Evolutionary conservation across 208 protist species (phyloP).

Genomic region (Acanthamoeba sp.): DNA sequence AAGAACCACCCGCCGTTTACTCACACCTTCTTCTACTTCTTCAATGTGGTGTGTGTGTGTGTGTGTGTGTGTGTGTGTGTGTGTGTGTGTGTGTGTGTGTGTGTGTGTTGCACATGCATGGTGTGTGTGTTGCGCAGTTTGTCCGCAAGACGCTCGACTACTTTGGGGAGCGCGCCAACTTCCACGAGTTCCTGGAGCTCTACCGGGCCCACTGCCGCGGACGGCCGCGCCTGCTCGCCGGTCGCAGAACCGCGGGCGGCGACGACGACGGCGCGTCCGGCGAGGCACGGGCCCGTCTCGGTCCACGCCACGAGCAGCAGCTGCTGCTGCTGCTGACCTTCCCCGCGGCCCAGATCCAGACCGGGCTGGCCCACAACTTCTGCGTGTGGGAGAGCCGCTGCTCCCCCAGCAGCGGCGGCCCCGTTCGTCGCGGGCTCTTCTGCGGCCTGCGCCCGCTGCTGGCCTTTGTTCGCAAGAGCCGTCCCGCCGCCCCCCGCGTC

Average conservation of each 20-base stretch:
- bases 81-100: too few relatives aligned
- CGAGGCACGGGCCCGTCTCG: too few relatives aligned
- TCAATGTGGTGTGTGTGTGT: too few relatives aligned
- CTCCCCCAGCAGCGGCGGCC: not conserved
- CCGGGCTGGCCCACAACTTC: not conserved
- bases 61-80: too few relatives aligned
- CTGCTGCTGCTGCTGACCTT: not conserved
- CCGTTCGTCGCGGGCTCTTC: not conserved
- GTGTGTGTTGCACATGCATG: not conserved
- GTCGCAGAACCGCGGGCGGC: not conserved
- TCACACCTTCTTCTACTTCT: too few relatives aligned
- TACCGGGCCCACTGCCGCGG: slow-evolving; percentile 11
- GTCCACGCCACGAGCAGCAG: not conserved
- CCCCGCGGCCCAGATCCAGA: slow-evolving; percentile 19
- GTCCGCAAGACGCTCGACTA: not conserved
- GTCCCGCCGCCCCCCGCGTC: not conserved
- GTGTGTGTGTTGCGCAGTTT: not conserved
- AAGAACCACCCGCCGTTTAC: too few relatives aligned
- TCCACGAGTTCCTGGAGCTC: not conserved
- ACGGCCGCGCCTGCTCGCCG: not conserved
- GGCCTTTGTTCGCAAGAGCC: not conserved
- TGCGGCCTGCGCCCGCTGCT: slow-evolving; percentile 1
- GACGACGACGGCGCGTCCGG: not conserved
- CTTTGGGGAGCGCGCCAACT: not conserved
- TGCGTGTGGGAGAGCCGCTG: not conserved